phyloP scores from a whole-genome alignment of 345 rosid genomes.

The Populus simonii region DNA sequence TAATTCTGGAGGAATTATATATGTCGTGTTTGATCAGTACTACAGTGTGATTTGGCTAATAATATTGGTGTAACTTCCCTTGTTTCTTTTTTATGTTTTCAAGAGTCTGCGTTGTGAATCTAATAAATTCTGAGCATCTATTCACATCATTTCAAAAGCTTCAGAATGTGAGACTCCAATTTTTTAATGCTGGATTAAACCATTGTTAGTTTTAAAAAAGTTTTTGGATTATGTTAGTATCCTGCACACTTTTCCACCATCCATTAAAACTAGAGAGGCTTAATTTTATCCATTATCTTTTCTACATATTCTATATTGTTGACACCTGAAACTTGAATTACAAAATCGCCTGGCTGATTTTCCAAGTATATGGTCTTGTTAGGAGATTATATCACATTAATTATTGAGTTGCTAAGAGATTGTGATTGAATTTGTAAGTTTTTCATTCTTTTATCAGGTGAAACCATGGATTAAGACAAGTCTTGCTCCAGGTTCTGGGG shows the following conservation, averaged over 20 bases:
- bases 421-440: not conserved
- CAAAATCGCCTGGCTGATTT: not conserved
- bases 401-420: not conserved
- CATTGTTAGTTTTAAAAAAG: not conserved
- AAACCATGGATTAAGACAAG: conserved; percentile 90
- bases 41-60: not conserved
- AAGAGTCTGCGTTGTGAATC: not conserved
- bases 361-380: not conserved
- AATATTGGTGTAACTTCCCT: not conserved
- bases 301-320: not conserved
- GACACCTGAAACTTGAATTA: not conserved
- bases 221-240: not conserved
- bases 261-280: not conserved
- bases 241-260: not conserved
- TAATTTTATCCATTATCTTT: not conserved
- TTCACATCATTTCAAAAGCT: not conserved
- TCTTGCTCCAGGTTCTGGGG: conserved; percentile 97
- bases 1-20: not conserved
- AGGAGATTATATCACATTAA: not conserved
- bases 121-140: not conserved
- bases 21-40: not conserved
- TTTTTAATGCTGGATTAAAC: too few species aligned
- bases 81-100: not conserved
- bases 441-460: conserved; percentile 44
- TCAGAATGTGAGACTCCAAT: not conserved